phyloP scores from a whole-genome alignment of 148 eudicot genomes.

The Arbutus unedo region DNA sequence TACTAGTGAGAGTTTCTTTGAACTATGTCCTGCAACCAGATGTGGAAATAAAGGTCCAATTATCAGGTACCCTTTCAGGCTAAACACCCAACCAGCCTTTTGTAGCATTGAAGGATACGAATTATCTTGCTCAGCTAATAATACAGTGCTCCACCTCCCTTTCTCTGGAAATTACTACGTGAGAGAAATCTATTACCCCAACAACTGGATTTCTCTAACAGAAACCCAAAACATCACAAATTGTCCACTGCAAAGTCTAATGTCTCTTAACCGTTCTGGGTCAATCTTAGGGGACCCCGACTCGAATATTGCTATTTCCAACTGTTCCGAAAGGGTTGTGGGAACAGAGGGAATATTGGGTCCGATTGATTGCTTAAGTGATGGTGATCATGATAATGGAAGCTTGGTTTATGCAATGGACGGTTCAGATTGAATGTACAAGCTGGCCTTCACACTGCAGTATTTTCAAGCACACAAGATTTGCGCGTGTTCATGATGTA shows the following conservation, averaged over 20 bases:
- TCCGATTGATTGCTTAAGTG: background rate
- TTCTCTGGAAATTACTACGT: background rate
- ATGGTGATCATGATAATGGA: background rate
- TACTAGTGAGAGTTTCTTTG: background rate
- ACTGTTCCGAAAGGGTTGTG: background rate
- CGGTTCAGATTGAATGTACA: background rate
- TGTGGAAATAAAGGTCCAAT: background rate
- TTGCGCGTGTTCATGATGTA: background rate
- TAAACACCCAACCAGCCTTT: background rate
- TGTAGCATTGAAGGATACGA: background rate
- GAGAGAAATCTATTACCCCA: background rate
- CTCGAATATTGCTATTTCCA: background rate
- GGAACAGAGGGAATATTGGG: background rate
- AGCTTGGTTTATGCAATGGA: background rate
- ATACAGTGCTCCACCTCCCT: background rate
- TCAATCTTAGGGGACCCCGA: background rate
- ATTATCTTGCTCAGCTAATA: background rate
- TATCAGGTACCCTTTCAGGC: slow-evolving; percentile 8
- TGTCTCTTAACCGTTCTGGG: background rate
- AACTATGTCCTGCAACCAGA: slow-evolving; percentile 1
- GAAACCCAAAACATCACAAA: background rate
- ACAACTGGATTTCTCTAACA: background rate
- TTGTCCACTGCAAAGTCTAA: background rate
- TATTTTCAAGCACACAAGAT: background rate
- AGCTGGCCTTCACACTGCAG: background rate